Evolutionary conservation across 495 filamentous ascomycete genomes (phyloP), one percentile per base, ranked within the genome.

Genomic region (Talaromyces liani): DNA sequence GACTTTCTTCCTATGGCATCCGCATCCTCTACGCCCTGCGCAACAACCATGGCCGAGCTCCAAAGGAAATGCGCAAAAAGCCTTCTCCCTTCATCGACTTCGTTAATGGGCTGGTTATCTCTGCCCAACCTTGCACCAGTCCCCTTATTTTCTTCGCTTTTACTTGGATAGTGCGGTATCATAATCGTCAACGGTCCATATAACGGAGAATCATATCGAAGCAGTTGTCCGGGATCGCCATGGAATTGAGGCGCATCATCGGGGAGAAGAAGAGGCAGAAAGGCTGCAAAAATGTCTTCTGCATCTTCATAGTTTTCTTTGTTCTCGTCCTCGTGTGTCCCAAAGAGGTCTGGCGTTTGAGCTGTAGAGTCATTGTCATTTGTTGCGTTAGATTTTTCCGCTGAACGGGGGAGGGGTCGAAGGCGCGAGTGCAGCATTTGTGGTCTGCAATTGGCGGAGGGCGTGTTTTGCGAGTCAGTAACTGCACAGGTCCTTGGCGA

Each of bases 11-110:
- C 24, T 66, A 69, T 57, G 2, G 62, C 58, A 63, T 67, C 70
- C 12, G 71, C 72, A 27, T 65, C 75, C 68, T 89, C 86, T 9
- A 94, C 76, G 12, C 87, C 76, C 70, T 90, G 89, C 1, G 88
- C 89, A 55, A 92, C 78, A 61, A 88, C 77, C 66, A 93, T 75
- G 0, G 81, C 86, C n/a, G 90, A 80, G 71, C 93, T 95, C 93
- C 93, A 96, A 6, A 96, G 74, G 71, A 90, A 89, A 72, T 96
- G 92, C 36, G 87, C 87, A 71, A 93, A 96, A 41, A 94, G 81
- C 47, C 73, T 77, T 61, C 88, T 72, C 16, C 83, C 83, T 45
- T 82, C 76, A 29, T 88, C 84, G 1, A 72, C 76, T 22, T 80
- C 31, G 58, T 70, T 72, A 33, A 58, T 61, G 36, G 59, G 47